Evolutionary conservation across 2,329 filamentous ascomycete genomes (phyloP).

Genomic region (Akanthomyces muscarius): DNA sequence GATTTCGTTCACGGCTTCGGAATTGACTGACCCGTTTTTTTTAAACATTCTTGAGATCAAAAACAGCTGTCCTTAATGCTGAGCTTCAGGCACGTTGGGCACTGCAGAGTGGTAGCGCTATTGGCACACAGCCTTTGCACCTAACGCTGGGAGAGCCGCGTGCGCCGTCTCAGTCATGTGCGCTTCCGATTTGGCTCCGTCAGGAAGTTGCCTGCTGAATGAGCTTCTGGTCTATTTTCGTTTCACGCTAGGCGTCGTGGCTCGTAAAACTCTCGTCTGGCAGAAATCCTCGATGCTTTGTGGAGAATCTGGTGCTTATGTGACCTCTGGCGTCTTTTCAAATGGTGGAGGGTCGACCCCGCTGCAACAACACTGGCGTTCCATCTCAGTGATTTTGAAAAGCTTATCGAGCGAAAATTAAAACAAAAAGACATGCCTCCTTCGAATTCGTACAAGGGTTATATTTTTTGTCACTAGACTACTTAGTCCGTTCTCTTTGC

Average conservation of each 20-base stretch:
- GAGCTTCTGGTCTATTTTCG: neutral
- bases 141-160: neutral
- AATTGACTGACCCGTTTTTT: slow-evolving; percentile 75
- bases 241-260: too few relatives aligned
- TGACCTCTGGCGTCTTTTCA: too few relatives aligned
- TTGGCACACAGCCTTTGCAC: slow-evolving; percentile 69
- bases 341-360: too few relatives aligned
- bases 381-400: too few relatives aligned
- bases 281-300: neutral
- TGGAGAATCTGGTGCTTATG: neutral
- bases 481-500: too few relatives aligned
- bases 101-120: slow-evolving; percentile 80
- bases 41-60: slow-evolving; percentile 98
- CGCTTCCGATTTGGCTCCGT: neutral
- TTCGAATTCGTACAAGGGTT: too few relatives aligned
- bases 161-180: neutral
- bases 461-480: too few relatives aligned
- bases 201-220: neutral
- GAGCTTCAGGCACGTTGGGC: slow-evolving; percentile 89
- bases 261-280: neutral
- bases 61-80: slow-evolving; percentile 88
- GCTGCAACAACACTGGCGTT: neutral
- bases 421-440: too few relatives aligned
- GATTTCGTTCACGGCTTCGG: neutral
- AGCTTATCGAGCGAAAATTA: too few relatives aligned